Evolutionary conservation across 805 yeast species (phyloP), one percentile per base, ranked within the genome.

Genomic region (Sugiyamaella chiloensis): DNA sequence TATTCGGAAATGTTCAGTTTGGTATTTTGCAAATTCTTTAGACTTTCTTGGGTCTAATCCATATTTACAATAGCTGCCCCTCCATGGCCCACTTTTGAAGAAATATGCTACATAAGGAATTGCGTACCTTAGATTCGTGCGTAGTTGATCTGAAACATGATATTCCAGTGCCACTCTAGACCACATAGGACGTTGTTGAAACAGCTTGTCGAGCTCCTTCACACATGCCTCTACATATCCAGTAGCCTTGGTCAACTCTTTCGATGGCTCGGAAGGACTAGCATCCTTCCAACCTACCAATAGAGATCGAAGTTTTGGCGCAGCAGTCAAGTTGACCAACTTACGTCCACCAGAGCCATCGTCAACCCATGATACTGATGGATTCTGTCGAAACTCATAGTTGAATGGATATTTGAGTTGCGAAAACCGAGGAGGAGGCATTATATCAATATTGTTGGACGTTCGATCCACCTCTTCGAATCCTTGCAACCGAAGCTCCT

Each of bases 81-180:
- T 75, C 96, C 96, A 93, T 0, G 98, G 99, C 0, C 99, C 99
- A 59, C 85, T 85, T 30, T 85, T 80, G 62, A 81, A 85, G 35
- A 87, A 76, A 62, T 81, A 93, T 0, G 96, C 76, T 0, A 88
- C 85, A 62, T 86, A 83, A 0, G 98, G 96, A 42, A 93, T 64
- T 0, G 96, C 95, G 53, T 77, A 81, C 56, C 85, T 81, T 37
- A 91, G 53, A 60, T 79, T 59, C 64, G 63, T 56, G 64, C 68
- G 54, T 64, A 68, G 47, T 58, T 71, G 52, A 2, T 35, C 44
- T 11, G 55, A 44, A n/a, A 61, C 31, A 24, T 50, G 43, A 11
- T 55, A 52, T n/a, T 60, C 58, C 14, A 62, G 44, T 54, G 86
- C 95, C 53, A 85, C 76, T 47, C 96, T 74, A 1, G 90, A 75